A percentile compares a stretch with the other conserved stretches of the same genome.
Conservation (phyloP, 2,329 filamentous ascomycete genomes). For the Xylaria sp. region DNA sequence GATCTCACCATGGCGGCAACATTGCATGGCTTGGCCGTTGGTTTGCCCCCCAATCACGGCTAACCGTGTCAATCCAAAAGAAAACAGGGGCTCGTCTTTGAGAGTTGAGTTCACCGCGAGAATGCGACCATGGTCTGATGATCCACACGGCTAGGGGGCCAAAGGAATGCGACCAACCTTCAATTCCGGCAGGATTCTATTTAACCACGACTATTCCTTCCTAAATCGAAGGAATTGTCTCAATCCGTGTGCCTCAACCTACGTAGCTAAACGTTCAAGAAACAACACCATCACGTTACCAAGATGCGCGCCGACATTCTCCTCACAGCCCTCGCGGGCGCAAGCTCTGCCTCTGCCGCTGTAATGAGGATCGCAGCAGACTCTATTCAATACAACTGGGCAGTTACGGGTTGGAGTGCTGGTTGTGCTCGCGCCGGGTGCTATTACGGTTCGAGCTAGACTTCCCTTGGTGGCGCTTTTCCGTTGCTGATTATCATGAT, state of each 20-base stretch:
- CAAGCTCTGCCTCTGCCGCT: slow-evolving; percentile 39
- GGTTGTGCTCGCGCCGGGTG: slow-evolving; percentile 38
- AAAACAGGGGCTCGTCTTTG: slow-evolving; percentile 38
- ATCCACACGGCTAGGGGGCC: slow-evolving; percentile 29
- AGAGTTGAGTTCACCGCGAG: slow-evolving; percentile 40
- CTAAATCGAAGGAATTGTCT: not conserved
- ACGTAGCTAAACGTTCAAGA: not conserved
- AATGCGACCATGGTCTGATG: slow-evolving; percentile 37
- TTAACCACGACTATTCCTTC: slow-evolving; percentile 23
- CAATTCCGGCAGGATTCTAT: slow-evolving; percentile 16
- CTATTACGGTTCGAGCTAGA: slow-evolving; percentile 43
- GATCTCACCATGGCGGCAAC: slow-evolving; percentile 31
- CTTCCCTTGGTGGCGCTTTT: slow-evolving; percentile 28
- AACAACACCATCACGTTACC: slow-evolving; percentile 18
- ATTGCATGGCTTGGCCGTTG: slow-evolving; percentile 31
- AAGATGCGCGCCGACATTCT: slow-evolving; percentile 46
- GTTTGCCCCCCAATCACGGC: slow-evolving; percentile 39
- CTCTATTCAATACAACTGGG: slow-evolving; percentile 43
- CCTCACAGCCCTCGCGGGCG: slow-evolving; percentile 40
- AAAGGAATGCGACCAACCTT: slow-evolving; percentile 31
- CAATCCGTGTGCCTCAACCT: not conserved
- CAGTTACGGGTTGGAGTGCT: slow-evolving; percentile 45
- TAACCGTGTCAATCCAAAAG: slow-evolving; percentile 38
- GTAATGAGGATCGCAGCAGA: slow-evolving; percentile 42
- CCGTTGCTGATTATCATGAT: slow-evolving; percentile 12